Base-by-base conservation (phyloP, 2,329 filamentous ascomycete genomes). In the Cercospora citrullina region DNA sequence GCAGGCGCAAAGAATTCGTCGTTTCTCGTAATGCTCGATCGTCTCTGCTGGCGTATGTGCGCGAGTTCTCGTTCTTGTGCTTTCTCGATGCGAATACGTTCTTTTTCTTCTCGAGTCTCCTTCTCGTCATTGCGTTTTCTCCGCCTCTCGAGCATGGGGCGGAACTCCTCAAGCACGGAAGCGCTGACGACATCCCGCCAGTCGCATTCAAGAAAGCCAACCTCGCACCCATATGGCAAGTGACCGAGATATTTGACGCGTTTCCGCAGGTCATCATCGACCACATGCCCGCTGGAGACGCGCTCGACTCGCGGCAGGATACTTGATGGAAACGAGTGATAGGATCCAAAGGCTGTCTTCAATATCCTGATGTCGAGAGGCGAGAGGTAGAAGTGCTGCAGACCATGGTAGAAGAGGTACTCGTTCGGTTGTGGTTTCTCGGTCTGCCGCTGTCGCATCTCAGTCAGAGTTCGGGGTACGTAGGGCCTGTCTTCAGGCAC, bases 331-430 rank as follows among this genome's bases (percentile, higher is more conserved):
- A 97, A 96, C 9, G 87, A 83, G 1, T 90, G 87, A 77, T 95
- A 97, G 21, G 90, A 87, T 2, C 92, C 93, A 76, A 95, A 97
- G 55, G 93, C 92, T 1, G 92, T 88, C 80, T 96, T 96, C 33
- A 97, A 83, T 69, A 97, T 97, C 61, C 94, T 89, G 69, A 97
- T 97, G 77, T 97, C 94, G 36, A 97, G 85, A 0, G 94, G 90
- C 0, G 93, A 96, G 3, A 97, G 86, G 74, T 97, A 97, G 60
- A 96, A 91, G 74, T 97, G 94, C 23, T 92, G 90, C 1, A 94
- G 86, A 0, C 92, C 90, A 73, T 93, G 91, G 79, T 97, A 97
- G 78, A 97, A 97, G 79, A 90, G 93, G 73, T 94, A 96, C 66
- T 89, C 86, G 18, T 82, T 78, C 1, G 83, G 81, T 61, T 82